phyloP scores from a whole-genome alignment of 805 yeast genomes.

The Candida sonorensis region DNA sequence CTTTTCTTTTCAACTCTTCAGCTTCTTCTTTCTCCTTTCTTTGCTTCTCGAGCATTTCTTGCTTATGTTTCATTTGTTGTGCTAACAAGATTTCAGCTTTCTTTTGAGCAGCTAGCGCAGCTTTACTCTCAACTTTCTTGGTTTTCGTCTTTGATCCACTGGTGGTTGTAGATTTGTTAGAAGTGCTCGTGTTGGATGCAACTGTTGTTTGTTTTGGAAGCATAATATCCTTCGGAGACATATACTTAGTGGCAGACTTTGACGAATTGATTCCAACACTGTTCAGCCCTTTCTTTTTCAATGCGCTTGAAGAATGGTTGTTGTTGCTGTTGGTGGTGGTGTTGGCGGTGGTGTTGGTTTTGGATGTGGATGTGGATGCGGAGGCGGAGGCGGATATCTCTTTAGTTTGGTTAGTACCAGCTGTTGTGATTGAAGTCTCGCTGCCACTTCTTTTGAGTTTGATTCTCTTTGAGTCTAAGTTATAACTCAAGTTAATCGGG shows the following conservation, averaged over 20 bases:
- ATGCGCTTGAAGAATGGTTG: too few species aligned
- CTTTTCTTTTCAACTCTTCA: conserved; percentile 5
- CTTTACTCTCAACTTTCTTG: conserved; percentile 14
- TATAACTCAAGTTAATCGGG: conserved; percentile 27
- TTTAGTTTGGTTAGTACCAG: too few species aligned
- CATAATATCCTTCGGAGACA: conserved; percentile 23
- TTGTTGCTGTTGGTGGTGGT: not conserved
- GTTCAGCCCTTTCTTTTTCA: conserved; percentile 3
- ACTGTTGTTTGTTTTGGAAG: conserved; percentile 7
- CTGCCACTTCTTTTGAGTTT: too few species aligned
- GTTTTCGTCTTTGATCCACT: conserved; percentile 1
- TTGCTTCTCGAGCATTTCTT: conserved; percentile 12
- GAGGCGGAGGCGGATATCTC: too few species aligned
- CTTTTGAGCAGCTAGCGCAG: conserved; percentile 14
- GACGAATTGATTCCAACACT: conserved; percentile 5
- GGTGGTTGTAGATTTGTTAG: not conserved
- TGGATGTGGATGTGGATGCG: too few species aligned
- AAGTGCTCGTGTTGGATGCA: not conserved
- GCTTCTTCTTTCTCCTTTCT: conserved; percentile 6
- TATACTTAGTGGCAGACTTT: conserved; percentile 4
- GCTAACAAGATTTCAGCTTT: conserved; percentile 16
- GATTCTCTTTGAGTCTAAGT: conserved; percentile 24
- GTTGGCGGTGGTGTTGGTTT: too few species aligned
- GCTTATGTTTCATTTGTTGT: conserved; percentile 16
- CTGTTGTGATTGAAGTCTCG: too few species aligned